Evolutionary conservation across 768 basidiomycete genomes (phyloP).

Genomic region (Phylloporus arenicola): DNA sequence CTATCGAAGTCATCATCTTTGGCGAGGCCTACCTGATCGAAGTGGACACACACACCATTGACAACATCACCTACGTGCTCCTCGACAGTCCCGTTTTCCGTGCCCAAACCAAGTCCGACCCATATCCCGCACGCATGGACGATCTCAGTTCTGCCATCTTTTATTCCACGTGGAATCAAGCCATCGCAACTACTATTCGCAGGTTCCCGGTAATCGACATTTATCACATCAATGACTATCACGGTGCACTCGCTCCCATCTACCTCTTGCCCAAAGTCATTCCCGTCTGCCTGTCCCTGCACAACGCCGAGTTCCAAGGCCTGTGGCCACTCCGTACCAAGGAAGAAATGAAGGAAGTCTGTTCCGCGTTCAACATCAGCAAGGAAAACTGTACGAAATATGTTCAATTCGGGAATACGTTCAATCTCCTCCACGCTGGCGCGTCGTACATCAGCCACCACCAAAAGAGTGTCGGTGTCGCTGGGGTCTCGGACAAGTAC

Average conservation of each 20-base stretch:
- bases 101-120: constrained; percentile 92
- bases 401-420: constrained; percentile 96
- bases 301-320: constrained; percentile 98
- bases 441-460: constrained; percentile 90
- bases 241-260: constrained; percentile 85
- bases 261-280: constrained; percentile 90
- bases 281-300: constrained; percentile 85
- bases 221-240: constrained; percentile 94
- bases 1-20: constrained; percentile 95
- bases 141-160: constrained; percentile 95
- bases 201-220: constrained; percentile 84
- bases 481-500: constrained; percentile 97
- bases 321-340: constrained; percentile 94
- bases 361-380: constrained; percentile 95
- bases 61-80: constrained; percentile 94
- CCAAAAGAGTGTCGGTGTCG: constrained; percentile 90
- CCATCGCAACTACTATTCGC: constrained; percentile 87
- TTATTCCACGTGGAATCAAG: constrained; percentile 98
- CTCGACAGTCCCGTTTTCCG: constrained; percentile 96
- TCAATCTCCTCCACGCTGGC: constrained; percentile 90
- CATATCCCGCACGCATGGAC: constrained; percentile 96
- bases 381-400: constrained; percentile 96
- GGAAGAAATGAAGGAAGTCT: constrained; percentile 98
- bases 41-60: constrained; percentile 87
- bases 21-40: constrained; percentile 94